Percentiles rank a stretch among this genome's conserved stretches.
phyloP scores from a whole-genome alignment of 2,329 filamentous ascomycete genomes.

The Colletotrichum sp. region DNA sequence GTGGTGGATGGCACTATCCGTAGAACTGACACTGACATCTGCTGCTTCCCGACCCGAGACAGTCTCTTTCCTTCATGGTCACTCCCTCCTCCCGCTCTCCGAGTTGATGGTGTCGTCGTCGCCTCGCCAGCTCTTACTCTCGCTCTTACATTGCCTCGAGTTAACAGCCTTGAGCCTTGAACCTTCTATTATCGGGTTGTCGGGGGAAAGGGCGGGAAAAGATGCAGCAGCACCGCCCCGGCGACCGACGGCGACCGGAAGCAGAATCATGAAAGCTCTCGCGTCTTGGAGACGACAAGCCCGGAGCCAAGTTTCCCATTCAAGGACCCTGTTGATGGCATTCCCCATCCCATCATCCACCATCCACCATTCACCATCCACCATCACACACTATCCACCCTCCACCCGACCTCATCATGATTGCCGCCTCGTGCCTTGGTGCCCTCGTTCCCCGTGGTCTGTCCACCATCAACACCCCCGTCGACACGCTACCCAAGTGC shows the following conservation, averaged over 20 bases:
- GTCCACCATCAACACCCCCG: background rate
- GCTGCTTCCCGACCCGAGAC: background rate
- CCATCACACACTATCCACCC: background rate
- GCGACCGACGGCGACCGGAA: background rate
- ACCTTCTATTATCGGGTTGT: background rate
- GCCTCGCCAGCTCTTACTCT: background rate
- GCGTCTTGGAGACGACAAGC: background rate
- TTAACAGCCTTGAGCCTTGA: background rate
- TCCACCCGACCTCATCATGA: background rate
- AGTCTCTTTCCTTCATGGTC: background rate
- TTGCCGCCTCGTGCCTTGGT: background rate
- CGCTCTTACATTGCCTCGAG: background rate
- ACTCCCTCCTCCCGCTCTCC: background rate
- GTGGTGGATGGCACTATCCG: background rate
- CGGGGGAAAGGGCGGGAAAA: conserved; percentile 3
- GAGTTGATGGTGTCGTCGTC: background rate
- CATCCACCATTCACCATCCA: background rate
- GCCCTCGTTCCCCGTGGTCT: background rate
- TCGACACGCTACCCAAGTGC: background rate
- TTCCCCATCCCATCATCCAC: background rate
- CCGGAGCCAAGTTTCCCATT: conserved; percentile 2
- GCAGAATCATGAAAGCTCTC: background rate
- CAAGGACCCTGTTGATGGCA: background rate
- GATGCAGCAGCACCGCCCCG: background rate
- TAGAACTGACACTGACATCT: background rate